Conservation (phyloP, 2,329 filamentous ascomycete genomes). For the Fusarium nodosum region DNA sequence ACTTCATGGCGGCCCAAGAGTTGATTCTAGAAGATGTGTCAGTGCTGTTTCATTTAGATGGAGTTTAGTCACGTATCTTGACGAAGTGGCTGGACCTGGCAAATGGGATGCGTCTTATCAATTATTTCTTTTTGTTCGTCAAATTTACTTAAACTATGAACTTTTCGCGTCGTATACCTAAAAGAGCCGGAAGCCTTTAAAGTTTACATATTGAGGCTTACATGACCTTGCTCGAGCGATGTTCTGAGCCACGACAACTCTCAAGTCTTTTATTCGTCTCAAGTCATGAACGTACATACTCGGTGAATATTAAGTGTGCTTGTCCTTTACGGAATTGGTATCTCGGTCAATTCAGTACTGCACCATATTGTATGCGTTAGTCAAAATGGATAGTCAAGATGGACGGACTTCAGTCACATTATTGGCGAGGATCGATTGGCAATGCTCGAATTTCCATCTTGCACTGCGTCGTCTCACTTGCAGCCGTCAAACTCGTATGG, state of each 20-base stretch:
- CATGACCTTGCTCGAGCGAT: conserved; percentile 2
- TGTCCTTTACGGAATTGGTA: background rate
- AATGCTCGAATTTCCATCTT: conserved; percentile 19
- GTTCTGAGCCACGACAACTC: background rate
- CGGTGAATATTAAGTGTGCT: background rate
- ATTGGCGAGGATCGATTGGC: conserved; percentile 36
- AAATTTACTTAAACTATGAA: background rate
- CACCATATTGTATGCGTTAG: conserved; percentile 11
- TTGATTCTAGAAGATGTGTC: conserved; percentile 6
- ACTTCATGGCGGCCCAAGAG: background rate
- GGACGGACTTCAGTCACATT: conserved; percentile 15
- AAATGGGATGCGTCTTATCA: conserved; percentile 4
- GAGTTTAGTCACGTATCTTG: background rate
- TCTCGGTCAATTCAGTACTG: background rate
- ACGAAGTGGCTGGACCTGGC: conserved; percentile 34
- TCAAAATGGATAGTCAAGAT: conserved; percentile 19
- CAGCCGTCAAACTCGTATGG: conserved; percentile 27
- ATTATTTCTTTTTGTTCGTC: background rate
- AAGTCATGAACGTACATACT: background rate
- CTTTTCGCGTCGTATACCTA: background rate
- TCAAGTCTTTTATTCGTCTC: background rate
- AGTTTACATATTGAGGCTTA: background rate
- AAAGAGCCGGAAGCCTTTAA: background rate
- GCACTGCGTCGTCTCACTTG: conserved; percentile 29
- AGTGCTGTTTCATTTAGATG: conserved; percentile 17